These are phyloP conservation scores for Suillus discolor DNA, from an alignment of 768 basidiomycete species.

Conservation along the genomic window DNA sequence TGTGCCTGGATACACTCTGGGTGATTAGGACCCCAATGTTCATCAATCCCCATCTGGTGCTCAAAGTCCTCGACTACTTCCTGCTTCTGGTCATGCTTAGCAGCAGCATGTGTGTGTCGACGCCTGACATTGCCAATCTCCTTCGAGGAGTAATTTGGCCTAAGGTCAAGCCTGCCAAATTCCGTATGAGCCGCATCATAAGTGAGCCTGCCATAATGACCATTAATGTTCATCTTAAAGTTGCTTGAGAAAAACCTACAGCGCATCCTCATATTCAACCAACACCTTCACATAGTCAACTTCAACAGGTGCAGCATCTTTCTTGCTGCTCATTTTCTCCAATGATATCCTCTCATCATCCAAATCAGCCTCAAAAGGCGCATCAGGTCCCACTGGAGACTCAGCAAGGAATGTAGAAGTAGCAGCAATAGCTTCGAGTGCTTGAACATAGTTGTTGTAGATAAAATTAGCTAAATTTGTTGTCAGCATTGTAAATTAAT, in stretches of 20 bases:
- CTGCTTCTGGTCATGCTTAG: background rate
- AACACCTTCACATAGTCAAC: background rate
- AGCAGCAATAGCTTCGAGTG: background rate
- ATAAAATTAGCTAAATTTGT: background rate
- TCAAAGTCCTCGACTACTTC: background rate
- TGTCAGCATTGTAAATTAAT: no score
- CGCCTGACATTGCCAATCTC: background rate
- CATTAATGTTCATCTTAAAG: no score
- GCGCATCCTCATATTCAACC: background rate
- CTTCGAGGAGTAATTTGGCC: background rate
- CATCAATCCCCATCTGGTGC: background rate
- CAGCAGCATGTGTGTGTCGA: background rate
- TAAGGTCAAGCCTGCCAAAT: background rate
- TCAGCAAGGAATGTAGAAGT: background rate
- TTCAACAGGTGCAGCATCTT: background rate
- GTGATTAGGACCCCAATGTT: background rate
- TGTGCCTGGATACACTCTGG: background rate
- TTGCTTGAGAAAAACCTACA: no score
- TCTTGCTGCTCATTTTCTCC: background rate
- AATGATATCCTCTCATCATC: background rate
- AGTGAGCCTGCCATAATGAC: no score
- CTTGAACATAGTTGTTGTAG: background rate
- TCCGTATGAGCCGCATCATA: background rate
- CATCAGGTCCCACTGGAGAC: no score
- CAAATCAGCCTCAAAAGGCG: no score